Evolutionary conservation across 768 basidiomycete genomes (phyloP).

Genomic region (Scleroderma citrinum): DNA sequence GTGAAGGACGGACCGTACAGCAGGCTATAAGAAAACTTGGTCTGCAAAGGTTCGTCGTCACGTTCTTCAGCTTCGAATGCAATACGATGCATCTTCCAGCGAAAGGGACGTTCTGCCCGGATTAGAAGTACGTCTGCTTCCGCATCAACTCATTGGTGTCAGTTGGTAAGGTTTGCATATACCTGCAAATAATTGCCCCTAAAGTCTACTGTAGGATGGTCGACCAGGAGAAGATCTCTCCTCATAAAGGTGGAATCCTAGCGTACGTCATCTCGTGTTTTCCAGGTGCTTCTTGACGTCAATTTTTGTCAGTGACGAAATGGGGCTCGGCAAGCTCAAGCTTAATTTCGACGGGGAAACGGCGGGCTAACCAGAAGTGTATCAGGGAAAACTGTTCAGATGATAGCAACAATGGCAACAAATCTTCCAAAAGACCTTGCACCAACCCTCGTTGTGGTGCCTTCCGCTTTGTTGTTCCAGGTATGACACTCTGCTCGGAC

Average conservation of each 20-base stretch:
- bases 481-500: conserved; percentile 24
- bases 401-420: conserved; percentile 72
- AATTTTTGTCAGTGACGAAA: conserved; percentile 47
- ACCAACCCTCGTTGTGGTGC: conserved; percentile 68
- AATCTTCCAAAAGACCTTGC: conserved; percentile 51
- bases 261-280: conserved; percentile 34
- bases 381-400: conserved; percentile 66
- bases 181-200: background rate
- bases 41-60: conserved; percentile 38
- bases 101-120: conserved; percentile 58
- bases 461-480: conserved; percentile 69
- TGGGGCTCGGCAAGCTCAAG: conserved; percentile 47
- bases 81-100: conserved; percentile 23
- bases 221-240: conserved; percentile 44
- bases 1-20: conserved; percentile 46
- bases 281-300: background rate
- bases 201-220: conserved; percentile 49
- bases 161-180: conserved; percentile 42
- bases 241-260: conserved; percentile 57
- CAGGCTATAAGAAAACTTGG: conserved; percentile 49
- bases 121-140: conserved; percentile 61
- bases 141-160: conserved; percentile 75
- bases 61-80: background rate
- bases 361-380: background rate
- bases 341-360: background rate